Base-by-base conservation (phyloP, 306 rosid genomes). In the Rosa lucieae region DNA sequence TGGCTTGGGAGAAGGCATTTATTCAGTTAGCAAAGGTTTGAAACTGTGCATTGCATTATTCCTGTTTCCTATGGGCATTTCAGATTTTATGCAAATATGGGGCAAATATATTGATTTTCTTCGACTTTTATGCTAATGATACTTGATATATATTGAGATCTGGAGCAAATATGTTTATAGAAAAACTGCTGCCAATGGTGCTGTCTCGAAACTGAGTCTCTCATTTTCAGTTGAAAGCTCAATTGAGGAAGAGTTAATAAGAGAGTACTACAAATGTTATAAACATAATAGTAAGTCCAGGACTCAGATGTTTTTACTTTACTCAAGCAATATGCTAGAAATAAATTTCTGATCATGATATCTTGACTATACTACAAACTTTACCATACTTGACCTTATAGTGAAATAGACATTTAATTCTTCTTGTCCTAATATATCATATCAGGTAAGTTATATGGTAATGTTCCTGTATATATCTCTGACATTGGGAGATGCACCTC, bases 261-360 rank as follows among this genome's bases (percentile, higher is more conserved):
- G 99, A 84, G 99, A 94, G 99, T 87, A 89, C 97, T 9, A 97
- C 99, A 73, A 97, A 94, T 86, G 89, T 92, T 74, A 74, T 94
- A 76, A 94, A 97, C 75, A 91, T 94, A 85, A 85, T 89, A 1
- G 97, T 94, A 90, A 83, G 96, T 75, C 78, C 48, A 21, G 32
- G 78, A 52, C 67, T 20, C 52, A 37, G 62, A 13, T 66, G 44
- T 80, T 76, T 61, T 74, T 26, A 47, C 62, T 81, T 77, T 55
- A 58, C 46, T 65, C 40, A 40, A 67, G 53, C 46, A 12, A 20
- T 74, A 42, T 81, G 74, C 26, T 66, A 37, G 68, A 47, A 77
- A 23, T 67, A 71, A 73, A 78, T 51, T 37, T n/a, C n/a, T n/a
- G n/a, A 21, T 75, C 44, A 29, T 77, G n/a, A 44, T 75, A 43